A percentile compares a stretch with the other conserved stretches of the same genome.
Conservation (phyloP, 1,139 yeast species). For the Pichia sp. region DNA sequence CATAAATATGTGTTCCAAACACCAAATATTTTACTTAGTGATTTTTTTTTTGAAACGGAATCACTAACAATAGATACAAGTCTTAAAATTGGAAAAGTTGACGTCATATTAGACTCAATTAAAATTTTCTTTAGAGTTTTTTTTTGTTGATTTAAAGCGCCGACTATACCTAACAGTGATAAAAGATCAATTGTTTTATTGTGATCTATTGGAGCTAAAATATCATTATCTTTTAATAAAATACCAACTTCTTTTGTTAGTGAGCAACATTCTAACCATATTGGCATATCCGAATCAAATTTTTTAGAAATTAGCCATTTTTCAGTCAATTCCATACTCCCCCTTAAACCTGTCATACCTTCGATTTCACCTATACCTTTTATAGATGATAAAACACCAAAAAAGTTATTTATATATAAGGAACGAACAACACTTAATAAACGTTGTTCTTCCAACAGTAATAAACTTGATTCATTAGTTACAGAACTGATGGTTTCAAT, state of each 20-base stretch:
- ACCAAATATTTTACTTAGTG: constrained; percentile 10
- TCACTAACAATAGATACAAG: constrained; percentile 17
- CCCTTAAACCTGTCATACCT: constrained; percentile 17
- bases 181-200: neutral
- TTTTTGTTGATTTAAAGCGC: constrained; percentile 49
- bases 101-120: constrained; percentile 49
- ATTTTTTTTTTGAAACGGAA: neutral
- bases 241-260: constrained; percentile 13
- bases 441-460: constrained; percentile 22
- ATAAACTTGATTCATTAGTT: neutral
- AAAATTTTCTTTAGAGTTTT: constrained; percentile 51
- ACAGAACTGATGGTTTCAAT: constrained; percentile 27
- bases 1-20: constrained; percentile 15
- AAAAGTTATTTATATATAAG: constrained; percentile 21
- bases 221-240: neutral
- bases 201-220: neutral
- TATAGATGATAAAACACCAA: constrained; percentile 20
- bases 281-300: neutral
- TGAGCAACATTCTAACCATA: constrained; percentile 7
- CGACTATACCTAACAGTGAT: constrained; percentile 17
- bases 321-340: constrained; percentile 34
- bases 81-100: constrained; percentile 33
- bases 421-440: constrained; percentile 16
- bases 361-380: constrained; percentile 19
- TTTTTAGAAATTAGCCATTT: constrained; percentile 34